Base-by-base conservation (phyloP, 2,329 filamentous ascomycete species). In the Aplosporella prunicola region DNA sequence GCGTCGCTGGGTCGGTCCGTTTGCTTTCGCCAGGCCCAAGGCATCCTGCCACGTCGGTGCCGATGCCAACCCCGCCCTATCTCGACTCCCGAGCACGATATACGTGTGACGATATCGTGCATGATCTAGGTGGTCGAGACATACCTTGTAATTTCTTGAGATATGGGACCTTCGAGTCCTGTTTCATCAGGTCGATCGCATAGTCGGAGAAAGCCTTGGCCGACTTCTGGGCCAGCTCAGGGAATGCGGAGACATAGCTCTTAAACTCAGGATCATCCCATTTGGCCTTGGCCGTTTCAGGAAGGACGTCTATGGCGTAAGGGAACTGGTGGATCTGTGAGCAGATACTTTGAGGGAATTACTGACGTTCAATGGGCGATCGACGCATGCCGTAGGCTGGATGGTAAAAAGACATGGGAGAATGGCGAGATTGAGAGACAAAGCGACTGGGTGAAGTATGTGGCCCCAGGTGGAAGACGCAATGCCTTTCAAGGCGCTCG, bases 81-180 rank as follows among this genome's bases (percentile, higher is more conserved):
- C 56, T 9, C 9, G 23, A n/a, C n/a, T 9, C 14, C 9, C 9
- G 9, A 16, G 9, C 15, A 16, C 9, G 9, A 16, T 11, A 27
- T 24, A 23, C 32, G 38, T 40, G 32, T 29, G 30, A 30, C 20
- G 32, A 31, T 31, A 27, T 24, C 10, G 23, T n/a, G 14, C n/a
- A 20, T 11, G 10, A 18, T 9, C 9, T 20, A 40, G 40, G 43
- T 30, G 32, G 39, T 38, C 27, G 26, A 32, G 20, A 44, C 44
- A 35, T 35, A 56, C 55, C 81, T 63, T 91, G 83, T 28, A 89
- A 74, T 41, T 74, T 74, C 64, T 91, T 91, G 45, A 88, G 68
- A 58, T 86, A 87, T 27, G 80, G 65, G 42, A 78, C 69, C 61
- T 89, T 91, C 52, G 85, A 69, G 55, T 91, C 83, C 44, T 71